phyloP scores from a whole-genome alignment of 192 early-diverging fungal genomes.

The Phycomyces blakesleeanus region DNA sequence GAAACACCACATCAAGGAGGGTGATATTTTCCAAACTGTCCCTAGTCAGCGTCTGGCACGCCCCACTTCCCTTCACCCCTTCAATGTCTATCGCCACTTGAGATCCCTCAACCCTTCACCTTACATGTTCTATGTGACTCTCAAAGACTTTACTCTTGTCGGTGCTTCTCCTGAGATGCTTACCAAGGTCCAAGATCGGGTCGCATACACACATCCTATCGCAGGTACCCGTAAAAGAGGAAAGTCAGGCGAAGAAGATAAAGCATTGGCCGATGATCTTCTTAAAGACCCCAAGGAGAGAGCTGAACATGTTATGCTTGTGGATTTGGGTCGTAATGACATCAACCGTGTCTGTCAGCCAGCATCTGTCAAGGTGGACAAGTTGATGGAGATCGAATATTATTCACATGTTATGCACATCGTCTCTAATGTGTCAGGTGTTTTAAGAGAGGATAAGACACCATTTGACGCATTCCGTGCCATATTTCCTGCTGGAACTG shows the following conservation, averaged over 20 bases:
- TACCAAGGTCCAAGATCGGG: conserved; percentile 79
- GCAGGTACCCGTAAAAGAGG: conserved; percentile 96
- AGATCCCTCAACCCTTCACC: conserved; percentile 97
- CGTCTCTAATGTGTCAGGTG: conserved; percentile 93
- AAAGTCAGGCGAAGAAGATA: conserved; percentile 78
- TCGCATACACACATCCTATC: conserved; percentile 93
- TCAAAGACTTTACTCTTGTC: conserved; percentile 90
- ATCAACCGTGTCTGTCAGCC: conserved; percentile 96
- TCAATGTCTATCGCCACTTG: conserved; percentile 96
- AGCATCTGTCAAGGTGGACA: conserved; percentile 88
- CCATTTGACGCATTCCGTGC: conserved; percentile 94
- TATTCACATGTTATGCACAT: conserved; percentile 99
- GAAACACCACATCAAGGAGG: conserved; percentile 89
- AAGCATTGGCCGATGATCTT: conserved; percentile 85
- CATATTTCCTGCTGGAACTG: conserved; percentile 97
- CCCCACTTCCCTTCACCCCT: conserved; percentile 87
- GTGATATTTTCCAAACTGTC: conserved; percentile 98
- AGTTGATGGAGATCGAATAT: conserved; percentile 94
- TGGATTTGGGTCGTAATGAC: conserved; percentile 98
- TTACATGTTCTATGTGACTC: conserved; percentile 98
- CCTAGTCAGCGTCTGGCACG: conserved; percentile 89
- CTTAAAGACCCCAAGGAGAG: conserved; percentile 93
- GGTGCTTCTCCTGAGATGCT: conserved; percentile 99
- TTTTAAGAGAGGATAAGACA: conserved; percentile 84
- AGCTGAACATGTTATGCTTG: conserved; percentile 98